phyloP scores from a whole-genome alignment of 768 basidiomycete genomes.

The Neoboletus brunneissimus region DNA sequence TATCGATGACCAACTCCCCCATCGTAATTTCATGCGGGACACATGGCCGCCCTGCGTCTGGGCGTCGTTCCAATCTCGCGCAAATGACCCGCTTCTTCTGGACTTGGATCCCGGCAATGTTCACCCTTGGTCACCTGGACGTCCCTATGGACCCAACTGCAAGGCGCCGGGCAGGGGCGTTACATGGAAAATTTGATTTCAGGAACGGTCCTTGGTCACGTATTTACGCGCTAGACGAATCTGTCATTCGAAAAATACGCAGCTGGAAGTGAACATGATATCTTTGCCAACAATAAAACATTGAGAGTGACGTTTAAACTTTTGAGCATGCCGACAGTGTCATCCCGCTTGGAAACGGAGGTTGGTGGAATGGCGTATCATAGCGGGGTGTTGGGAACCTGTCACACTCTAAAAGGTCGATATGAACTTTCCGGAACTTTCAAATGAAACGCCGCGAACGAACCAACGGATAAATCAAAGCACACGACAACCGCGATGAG shows the following conservation, averaged over 20 bases:
- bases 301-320: not conserved
- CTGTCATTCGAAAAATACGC: not conserved
- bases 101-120: not conserved
- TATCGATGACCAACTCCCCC: not conserved
- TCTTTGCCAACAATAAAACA: not conserved
- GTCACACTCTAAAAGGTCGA: not conserved
- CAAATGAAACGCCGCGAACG: slow-evolving; percentile 18
- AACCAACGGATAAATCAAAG: slow-evolving; percentile 8
- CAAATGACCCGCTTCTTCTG: not conserved
- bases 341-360: not conserved
- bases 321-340: not conserved
- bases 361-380: not conserved
- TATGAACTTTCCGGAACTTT: not conserved
- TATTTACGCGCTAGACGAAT: not conserved
- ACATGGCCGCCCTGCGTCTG: not conserved
- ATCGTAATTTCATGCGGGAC: not conserved
- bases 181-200: not conserved
- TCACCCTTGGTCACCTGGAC: not conserved
- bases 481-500: slow-evolving; percentile 6
- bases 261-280: not conserved
- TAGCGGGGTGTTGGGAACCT: not conserved
- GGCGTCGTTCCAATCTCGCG: not conserved
- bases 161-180: not conserved
- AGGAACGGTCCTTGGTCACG: not conserved
- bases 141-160: not conserved